Evolutionary conservation across 768 basidiomycete genomes (phyloP), one percentile per base, ranked within the genome.

Genomic region (Mycena chlorophos): DNA sequence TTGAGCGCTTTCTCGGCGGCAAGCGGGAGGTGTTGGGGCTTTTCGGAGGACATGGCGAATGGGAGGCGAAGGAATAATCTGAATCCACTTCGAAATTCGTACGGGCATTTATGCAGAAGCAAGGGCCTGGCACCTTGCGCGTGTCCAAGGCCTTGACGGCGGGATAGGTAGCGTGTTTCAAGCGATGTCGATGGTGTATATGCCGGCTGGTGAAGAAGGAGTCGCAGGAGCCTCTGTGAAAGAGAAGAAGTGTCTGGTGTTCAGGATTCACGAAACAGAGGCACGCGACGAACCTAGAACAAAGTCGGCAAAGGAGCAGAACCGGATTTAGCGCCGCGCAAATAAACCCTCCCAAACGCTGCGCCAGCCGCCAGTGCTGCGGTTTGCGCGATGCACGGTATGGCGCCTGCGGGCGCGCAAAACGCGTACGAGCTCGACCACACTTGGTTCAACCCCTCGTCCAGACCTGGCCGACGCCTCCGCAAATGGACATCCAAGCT

Each of bases 381-480:
- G 3, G 23, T 51, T 30, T 25, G 47, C 49, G 37, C 25, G 16
- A 6, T 29, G 16, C n/a, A n/a, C n/a, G n/a, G n/a, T n/a, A n/a
- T n/a, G n/a, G n/a, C n/a, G n/a, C 49, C 49, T 54, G 19, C 49
- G 42, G 12, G 54, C 43, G 19, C 60, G 56, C 14, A 62, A 29
- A 49, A 40, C 8, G 27, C 60, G 56, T 34, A 62, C 60, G 5
- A 62, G 53, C 31, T 47, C 51, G 29, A 25, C 30, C 1, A 55
- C 54, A 29, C 49, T 26, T 19, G 19, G 54, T 8, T 50, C 50
- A 31, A 62, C 60, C 6, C 51, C 60, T 20, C 40, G 17, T 26
- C 60, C 60, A 17, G 53, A 55, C 54, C 55, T 62, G 10, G 60
- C 60, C 19, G 60, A 62, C 26, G 43, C 37, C 37, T 57, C 56